phyloP scores from a whole-genome alignment of 2,329 filamentous ascomycete species.

The Monilinia fructigena region DNA sequence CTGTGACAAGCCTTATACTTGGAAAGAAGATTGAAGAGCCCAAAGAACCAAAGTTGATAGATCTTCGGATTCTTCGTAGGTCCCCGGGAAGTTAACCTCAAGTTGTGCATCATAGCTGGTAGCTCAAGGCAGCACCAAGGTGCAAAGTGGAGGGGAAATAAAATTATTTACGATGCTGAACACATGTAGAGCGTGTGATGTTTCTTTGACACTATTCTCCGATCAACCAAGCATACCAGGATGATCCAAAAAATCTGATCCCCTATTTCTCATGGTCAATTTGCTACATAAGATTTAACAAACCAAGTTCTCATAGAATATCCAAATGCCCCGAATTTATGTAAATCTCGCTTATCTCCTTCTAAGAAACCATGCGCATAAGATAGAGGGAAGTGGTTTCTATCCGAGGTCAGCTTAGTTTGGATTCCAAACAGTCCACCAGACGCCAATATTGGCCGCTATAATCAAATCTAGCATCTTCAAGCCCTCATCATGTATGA shows the following conservation, averaged over 20 bases:
- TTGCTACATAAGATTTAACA: background rate
- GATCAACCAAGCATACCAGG: background rate
- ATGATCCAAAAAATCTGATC: background rate
- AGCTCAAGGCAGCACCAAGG: background rate
- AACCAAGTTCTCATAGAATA: background rate
- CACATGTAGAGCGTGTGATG: constrained; percentile 9
- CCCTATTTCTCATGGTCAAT: background rate
- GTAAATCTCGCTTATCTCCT: background rate
- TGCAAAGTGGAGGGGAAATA: constrained; percentile 2
- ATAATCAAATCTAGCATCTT: constrained; percentile 96
- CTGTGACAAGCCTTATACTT: background rate
- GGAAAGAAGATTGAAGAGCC: background rate
- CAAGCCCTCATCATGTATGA: constrained; percentile 82
- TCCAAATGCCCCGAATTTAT: background rate
- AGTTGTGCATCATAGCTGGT: background rate
- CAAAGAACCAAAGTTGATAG: background rate
- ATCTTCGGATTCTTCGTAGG: background rate
- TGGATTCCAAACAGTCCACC: constrained; percentile 82
- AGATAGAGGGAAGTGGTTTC: background rate
- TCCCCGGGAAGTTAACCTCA: constrained; percentile 5
- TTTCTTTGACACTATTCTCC: background rate
- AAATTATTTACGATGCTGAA: background rate
- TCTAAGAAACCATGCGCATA: background rate
- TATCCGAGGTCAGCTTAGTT: constrained; percentile 1
- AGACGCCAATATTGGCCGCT: constrained; percentile 85